Conservation (phyloP, 2,329 filamentous ascomycete species). For the Fusarium lyarnte region DNA sequence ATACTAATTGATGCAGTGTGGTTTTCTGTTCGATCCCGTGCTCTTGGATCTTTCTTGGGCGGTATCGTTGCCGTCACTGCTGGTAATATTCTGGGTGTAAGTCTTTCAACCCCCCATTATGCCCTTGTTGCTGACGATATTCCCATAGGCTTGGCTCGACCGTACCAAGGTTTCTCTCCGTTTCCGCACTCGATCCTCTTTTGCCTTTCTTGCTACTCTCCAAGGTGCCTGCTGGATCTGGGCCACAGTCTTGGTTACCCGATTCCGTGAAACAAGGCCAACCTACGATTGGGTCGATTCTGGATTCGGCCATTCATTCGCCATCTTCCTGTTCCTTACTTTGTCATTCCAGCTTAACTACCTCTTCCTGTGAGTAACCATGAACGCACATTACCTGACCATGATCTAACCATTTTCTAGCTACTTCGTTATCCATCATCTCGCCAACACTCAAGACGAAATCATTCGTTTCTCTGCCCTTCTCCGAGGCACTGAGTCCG, state of each 20-base stretch:
- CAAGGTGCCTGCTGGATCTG: constrained; percentile 79
- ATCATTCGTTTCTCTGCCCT: constrained; percentile 75
- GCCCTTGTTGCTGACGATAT: accelerated
- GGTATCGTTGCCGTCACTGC: constrained; percentile 72
- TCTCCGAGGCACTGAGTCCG: constrained; percentile 75
- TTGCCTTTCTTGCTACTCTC: constrained; percentile 62
- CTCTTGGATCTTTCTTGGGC: constrained; percentile 75
- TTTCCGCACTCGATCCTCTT: constrained; percentile 63
- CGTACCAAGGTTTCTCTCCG: constrained; percentile 63
- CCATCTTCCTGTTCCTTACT: constrained; percentile 73
- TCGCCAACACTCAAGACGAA: constrained; percentile 69
- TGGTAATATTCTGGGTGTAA: constrained; percentile 72
- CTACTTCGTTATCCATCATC: constrained; percentile 75
- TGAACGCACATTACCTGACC: accelerated
- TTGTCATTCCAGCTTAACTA: constrained; percentile 79
- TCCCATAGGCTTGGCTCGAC: constrained; percentile 64
- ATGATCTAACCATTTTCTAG: constrained; percentile 44
- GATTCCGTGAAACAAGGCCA: constrained; percentile 65
- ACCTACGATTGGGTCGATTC: constrained; percentile 72
- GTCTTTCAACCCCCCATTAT: constrained; percentile 40
- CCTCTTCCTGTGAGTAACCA: constrained; percentile 66
- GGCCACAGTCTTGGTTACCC: constrained; percentile 71
- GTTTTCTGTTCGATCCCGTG: constrained; percentile 75
- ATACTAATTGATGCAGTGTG: constrained; percentile 56
- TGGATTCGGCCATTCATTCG: constrained; percentile 74